Conservation (phyloP, 2,329 filamentous ascomycete genomes). For the Alternaria sp. region DNA sequence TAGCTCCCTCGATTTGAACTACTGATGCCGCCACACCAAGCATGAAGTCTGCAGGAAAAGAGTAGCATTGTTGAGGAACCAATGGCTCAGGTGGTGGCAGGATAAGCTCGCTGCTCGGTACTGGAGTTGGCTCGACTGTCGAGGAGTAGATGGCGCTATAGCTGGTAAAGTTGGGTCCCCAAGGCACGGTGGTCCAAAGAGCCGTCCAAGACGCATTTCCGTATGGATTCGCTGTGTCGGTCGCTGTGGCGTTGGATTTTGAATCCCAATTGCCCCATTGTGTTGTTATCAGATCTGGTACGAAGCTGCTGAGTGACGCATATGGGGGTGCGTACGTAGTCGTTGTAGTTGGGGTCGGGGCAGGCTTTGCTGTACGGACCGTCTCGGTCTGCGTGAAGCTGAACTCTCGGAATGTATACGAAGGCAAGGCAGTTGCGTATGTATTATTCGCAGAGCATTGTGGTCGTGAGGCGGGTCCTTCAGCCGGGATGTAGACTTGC, state of each 20-base stretch:
- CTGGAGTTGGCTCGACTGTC: slow-evolving; percentile 63
- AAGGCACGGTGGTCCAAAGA: slow-evolving; percentile 49
- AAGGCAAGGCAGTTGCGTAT: slow-evolving; percentile 40
- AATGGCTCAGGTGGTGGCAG: slow-evolving; percentile 64
- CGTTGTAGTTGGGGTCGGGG: slow-evolving; percentile 44
- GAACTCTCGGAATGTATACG: slow-evolving; percentile 44
- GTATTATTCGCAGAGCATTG: slow-evolving; percentile 39
- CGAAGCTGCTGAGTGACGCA: slow-evolving; percentile 45
- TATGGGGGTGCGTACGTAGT: slow-evolving; percentile 52
- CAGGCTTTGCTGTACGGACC: slow-evolving; percentile 50
- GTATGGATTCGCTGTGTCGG: slow-evolving; percentile 49
- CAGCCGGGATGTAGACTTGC: slow-evolving; percentile 48
- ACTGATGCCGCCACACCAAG: slow-evolving; percentile 43
- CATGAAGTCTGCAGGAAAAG: slow-evolving; percentile 60
- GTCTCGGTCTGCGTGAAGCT: slow-evolving; percentile 54
- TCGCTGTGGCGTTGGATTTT: slow-evolving; percentile 44
- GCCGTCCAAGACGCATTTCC: slow-evolving; percentile 53
- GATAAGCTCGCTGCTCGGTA: slow-evolving; percentile 64
- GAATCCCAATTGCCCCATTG: slow-evolving; percentile 56
- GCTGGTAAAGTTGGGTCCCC: slow-evolving; percentile 47
- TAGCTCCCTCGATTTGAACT: slow-evolving; percentile 42
- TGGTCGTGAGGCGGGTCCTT: slow-evolving; percentile 40
- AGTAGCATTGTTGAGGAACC: slow-evolving; percentile 59
- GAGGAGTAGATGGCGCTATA: slow-evolving; percentile 55
- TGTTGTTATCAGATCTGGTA: slow-evolving; percentile 51